phyloP scores from a whole-genome alignment of 2,329 filamentous ascomycete species.

The Stagonosporopsis tanaceti region DNA sequence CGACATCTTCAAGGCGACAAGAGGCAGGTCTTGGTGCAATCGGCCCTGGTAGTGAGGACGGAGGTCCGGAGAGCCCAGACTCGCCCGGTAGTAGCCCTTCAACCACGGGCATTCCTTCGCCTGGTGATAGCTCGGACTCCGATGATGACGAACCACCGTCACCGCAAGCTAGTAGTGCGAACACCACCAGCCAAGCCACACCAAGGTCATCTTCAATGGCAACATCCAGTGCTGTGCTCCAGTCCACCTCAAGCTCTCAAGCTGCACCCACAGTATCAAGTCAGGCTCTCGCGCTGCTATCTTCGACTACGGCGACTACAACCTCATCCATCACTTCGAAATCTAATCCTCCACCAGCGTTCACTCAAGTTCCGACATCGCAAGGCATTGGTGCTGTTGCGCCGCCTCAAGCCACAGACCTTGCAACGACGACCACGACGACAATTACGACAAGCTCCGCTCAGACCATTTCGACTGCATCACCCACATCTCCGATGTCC shows the following conservation, averaged over 20 bases:
- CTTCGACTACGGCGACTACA: background rate
- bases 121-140: slow-evolving; percentile 23
- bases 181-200: background rate
- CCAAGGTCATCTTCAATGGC: background rate
- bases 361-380: slow-evolving; percentile 16
- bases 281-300: background rate
- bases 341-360: slow-evolving; percentile 5
- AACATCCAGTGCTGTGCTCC: background rate
- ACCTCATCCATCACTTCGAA: background rate
- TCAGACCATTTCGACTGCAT: background rate
- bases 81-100: slow-evolving; percentile 32
- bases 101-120: slow-evolving; percentile 15
- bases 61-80: slow-evolving; percentile 35
- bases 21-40: slow-evolving; percentile 22
- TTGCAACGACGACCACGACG: background rate
- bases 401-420: slow-evolving; percentile 22
- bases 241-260: background rate
- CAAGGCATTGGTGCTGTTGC: slow-evolving; percentile 21
- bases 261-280: background rate
- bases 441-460: background rate
- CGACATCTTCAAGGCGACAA: slow-evolving; percentile 31
- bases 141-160: slow-evolving; percentile 28
- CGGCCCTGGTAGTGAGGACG: slow-evolving; percentile 16
- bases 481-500: background rate
- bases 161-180: slow-evolving; percentile 12